Percentiles rank a stretch among this genome's conserved stretches.
Evolutionary conservation across 2,329 filamentous ascomycete genomes (phyloP).

Genomic region (Phialophora macrospora): DNA sequence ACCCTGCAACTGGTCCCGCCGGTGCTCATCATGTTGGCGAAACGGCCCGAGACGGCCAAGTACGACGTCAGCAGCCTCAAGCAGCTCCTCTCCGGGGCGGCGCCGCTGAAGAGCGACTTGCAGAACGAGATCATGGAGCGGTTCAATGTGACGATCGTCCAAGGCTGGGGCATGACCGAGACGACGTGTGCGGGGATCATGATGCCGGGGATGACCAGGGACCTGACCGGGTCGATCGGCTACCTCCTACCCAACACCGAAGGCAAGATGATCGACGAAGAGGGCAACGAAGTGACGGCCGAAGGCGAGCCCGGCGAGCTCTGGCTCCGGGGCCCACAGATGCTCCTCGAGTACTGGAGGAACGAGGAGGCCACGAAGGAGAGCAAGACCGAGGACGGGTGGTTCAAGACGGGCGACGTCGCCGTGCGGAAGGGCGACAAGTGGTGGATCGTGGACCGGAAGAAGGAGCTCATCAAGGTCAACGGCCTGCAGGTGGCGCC

Average conservation of each 20-base stretch:
- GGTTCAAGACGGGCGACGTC: slow-evolving; percentile 86
- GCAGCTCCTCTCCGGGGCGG: slow-evolving; percentile 59
- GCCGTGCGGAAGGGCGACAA: slow-evolving; percentile 76
- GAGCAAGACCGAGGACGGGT: slow-evolving; percentile 68
- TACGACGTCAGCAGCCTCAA: slow-evolving; percentile 62
- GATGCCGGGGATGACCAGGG: slow-evolving; percentile 47
- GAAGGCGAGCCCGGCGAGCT: slow-evolving; percentile 65
- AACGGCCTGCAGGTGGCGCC: slow-evolving; percentile 58
- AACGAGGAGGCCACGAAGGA: slow-evolving; percentile 44
- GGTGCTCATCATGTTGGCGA: slow-evolving; percentile 64
- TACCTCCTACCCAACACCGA: slow-evolving; percentile 48
- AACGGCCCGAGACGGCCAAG: slow-evolving; percentile 59
- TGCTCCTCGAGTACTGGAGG: slow-evolving; percentile 48
- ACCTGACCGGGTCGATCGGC: slow-evolving; percentile 59
- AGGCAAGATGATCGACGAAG: slow-evolving; percentile 66
- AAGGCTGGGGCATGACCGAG: slow-evolving; percentile 64
- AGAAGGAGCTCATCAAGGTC: slow-evolving; percentile 64
- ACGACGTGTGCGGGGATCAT: slow-evolving; percentile 51
- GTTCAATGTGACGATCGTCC: slow-evolving; percentile 55
- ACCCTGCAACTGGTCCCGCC: slow-evolving; percentile 65
- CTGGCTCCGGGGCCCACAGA: slow-evolving; percentile 48
- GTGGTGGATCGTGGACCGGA: slow-evolving; percentile 78
- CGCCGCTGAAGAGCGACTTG: slow-evolving; percentile 62
- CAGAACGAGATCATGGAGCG: slow-evolving; percentile 59
- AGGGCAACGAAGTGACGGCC: slow-evolving; percentile 71